These are phyloP conservation scores for Hirschioporus abietinus DNA, from an alignment of 768 basidiomycete genomes.

Conservation along the genomic window DNA sequence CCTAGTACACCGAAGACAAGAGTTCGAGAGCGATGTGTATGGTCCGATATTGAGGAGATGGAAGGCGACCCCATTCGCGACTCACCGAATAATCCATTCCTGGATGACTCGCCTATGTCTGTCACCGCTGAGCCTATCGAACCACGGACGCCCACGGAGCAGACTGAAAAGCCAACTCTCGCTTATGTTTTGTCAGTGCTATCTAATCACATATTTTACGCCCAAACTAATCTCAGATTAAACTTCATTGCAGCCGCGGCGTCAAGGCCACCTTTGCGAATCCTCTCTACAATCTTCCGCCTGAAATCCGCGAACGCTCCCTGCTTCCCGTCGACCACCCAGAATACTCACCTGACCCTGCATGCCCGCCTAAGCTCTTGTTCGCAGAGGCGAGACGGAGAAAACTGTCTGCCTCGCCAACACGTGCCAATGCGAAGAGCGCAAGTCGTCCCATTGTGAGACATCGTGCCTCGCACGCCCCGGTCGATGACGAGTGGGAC, in stretches of 20 bases:
- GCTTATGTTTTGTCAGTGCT: slow-evolving; percentile 68
- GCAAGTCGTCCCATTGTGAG: neutral
- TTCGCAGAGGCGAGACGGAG: slow-evolving; percentile 38
- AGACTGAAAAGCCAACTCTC: slow-evolving; percentile 55
- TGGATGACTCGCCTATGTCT: slow-evolving; percentile 34
- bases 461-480: neutral
- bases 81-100: slow-evolving; percentile 71
- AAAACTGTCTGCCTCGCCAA: slow-evolving; percentile 10
- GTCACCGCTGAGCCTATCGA: slow-evolving; percentile 27
- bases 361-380: slow-evolving; percentile 51
- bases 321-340: slow-evolving; percentile 56
- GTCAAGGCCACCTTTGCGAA: slow-evolving; percentile 58
- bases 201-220: too few relatives aligned
- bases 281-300: slow-evolving; percentile 49
- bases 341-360: slow-evolving; percentile 54
- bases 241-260: slow-evolving; percentile 49
- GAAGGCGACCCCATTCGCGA: slow-evolving; percentile 37
- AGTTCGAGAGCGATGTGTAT: slow-evolving; percentile 22
- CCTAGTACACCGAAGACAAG: slow-evolving; percentile 13
- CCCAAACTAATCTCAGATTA: slow-evolving; percentile 7
- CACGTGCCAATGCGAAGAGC: neutral
- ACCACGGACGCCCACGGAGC: slow-evolving; percentile 34
- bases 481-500: neutral
- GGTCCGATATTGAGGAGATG: slow-evolving; percentile 21
- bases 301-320: slow-evolving; percentile 42